Base-by-base conservation (phyloP, 805 yeast species). In the Ascoidea tarda region DNA sequence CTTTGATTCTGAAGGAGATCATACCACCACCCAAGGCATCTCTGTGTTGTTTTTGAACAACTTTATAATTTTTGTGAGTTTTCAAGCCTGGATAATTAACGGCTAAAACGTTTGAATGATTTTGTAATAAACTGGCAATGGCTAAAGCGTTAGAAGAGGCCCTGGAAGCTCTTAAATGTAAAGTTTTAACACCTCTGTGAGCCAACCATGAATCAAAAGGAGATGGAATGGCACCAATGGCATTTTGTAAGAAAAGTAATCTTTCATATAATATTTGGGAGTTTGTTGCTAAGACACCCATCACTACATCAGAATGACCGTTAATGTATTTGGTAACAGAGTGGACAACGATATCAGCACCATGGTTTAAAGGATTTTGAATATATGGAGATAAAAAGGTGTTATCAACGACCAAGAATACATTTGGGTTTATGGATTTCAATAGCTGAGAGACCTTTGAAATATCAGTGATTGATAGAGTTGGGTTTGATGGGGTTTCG, bases 161-260 rank as follows among this genome's bases (percentile, higher is more conserved):
- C 61, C 82, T 85, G 62, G 78, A 76, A 46, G 79, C 84, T 67
- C 96, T 78, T 69, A 87, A 73, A 63, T 86, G 93, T 63, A 87
- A 74, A 47, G 96, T 87, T 76, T 85, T 87, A 64, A 87, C 75
- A 64, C 96, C 96, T 67, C 96, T 78, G 75, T 87, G 96, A 53
- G 95, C 90, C 67, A 87, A 81, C 95, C 95, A 87, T 47, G 88
- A 77, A 70, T 88, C 96, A 66, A 87, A 88, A 52, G 96, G 87
- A 21, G 95, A 85, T 58, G 95, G 95, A 57, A 87, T 78, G 32
- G 95, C 88, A 57, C 96, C 96, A 61, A 85, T 73, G 58, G 95
- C 95, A 62, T 87, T 87, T 69, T 87, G 95, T 67, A 87, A 74
- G 73, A 85, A 87, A 56, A 85, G 75, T 68, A 82, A 75, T 62